Base-by-base conservation (phyloP, 768 basidiomycete species). In the Nidularia pulvinata region DNA sequence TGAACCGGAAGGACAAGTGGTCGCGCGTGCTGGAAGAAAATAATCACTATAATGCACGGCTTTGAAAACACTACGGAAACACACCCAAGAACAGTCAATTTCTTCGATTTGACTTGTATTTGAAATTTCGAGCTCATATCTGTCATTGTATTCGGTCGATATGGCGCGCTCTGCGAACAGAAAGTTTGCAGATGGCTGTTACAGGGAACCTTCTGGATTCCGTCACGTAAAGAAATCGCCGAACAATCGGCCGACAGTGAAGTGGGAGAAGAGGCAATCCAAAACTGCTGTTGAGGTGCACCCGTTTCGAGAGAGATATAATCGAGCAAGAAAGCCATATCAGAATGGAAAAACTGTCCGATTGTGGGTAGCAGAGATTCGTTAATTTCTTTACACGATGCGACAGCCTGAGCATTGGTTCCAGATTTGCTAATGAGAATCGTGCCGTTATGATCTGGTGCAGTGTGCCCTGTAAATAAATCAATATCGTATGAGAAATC, bases 1-100 rank as follows among this genome's bases (percentile, higher is more conserved):
- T 61, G 69, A 83, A 82, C 14, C 76, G 70, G 68, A 83, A 81
- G 1, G 77, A 76, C 0, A 74, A 62, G 35, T 74, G 72, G 57
- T 81, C 79, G 16, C 79, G 78, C 42, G 69, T 75, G 0, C 77
- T 79, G 43, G 25, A 5, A 42, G 16, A 44, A 33, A 6, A 34
- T 35, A 33, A 19, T 13, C 16, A 43, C 35, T 37, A 46, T 39
- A 30, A 25, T 14, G 33, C n/a, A 49, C n/a, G 22, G 42, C 39
- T 35, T 1, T 52, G 33, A n/a, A 30, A 33, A 51, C 2, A 22
- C 35, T 33, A 16, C 4, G 55, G 33, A 32, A 30, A 14, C 16
- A 30, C 43, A 69, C 65, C 65, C 65, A 33, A 55, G 55, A 16
- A 67, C 53, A 10, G 55, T 61, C 30, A 65, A 33, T 34, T 62